Base-by-base conservation (phyloP, 176 grass and related monocot species). In the Poa annua region DNA sequence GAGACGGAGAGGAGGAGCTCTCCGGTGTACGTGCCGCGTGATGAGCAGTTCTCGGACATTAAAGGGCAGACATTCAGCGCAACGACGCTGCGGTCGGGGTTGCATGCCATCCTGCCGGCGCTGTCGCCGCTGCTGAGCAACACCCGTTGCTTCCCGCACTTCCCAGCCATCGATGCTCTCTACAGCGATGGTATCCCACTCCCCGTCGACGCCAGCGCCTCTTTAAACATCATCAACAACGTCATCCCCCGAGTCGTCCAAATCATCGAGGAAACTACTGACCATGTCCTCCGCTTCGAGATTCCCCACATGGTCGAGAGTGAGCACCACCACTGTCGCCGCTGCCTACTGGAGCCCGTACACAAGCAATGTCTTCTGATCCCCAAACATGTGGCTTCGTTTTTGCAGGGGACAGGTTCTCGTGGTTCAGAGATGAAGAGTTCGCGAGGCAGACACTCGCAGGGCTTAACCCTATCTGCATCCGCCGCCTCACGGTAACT, bases 11-110 rank as follows among this genome's bases (percentile, higher is more conserved):
- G 1, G 34, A 76, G 86, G 24, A 36, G n/a, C 17, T 48, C 72
- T 2, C 24, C 13, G 50, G 2, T 64, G 49, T 98, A 98, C 76
- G 68, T 98, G 62, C 95, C 92, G 1, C 80, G 86, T 54, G 95
- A 95, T 44, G 95, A 98, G 87, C 25, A 64, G 39, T 98, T 98
- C 81, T 98, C 95, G 3, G 95, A 93, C 45, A 82, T 93, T 72
- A 98, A 98, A 84, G 71, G 83, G 39, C 10, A 52, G 50, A 85
- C 88, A 7, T 97, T 97, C 88, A 70, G 88, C 0, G 86, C 72
- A 4, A 92, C 91, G 20, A 91, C 90, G 71, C 70, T 94, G 42
- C 81, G 90, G 0, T 92, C 88, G 1, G 92, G 86, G 10, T 24
- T 94, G 5, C 95, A 91, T 71, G 76, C 84, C 60, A 14, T 97